Evolutionary conservation across 2,329 filamentous ascomycete species (phyloP).

Genomic region (Cladosporium sphaerospermum): DNA sequence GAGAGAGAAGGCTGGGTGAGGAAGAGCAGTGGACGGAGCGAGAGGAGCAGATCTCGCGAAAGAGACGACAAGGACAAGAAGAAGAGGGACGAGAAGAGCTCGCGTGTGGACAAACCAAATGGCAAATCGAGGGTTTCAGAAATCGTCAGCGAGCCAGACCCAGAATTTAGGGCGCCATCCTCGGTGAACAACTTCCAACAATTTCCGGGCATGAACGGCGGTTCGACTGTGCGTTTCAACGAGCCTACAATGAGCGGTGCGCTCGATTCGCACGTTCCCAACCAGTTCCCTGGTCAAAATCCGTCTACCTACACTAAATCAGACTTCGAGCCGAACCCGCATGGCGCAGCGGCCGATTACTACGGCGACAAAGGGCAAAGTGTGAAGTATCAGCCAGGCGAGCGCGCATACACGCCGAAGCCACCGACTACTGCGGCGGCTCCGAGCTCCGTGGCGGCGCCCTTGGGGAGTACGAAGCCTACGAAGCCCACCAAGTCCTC

Average conservation of each 20-base stretch:
- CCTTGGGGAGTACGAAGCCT: constrained; percentile 19
- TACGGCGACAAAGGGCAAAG: constrained; percentile 58
- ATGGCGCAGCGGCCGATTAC: constrained; percentile 55
- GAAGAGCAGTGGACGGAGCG: constrained; percentile 28
- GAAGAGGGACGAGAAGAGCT: constrained; percentile 13
- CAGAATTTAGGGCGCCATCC: constrained; percentile 22
- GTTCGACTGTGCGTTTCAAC: constrained; percentile 3
- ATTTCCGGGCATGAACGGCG: constrained; percentile 27
- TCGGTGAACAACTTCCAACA: constrained; percentile 27
- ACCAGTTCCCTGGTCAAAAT: constrained; percentile 56
- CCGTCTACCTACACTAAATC: constrained; percentile 39
- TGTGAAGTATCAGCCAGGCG: constrained; percentile 54
- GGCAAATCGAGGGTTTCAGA: constrained; percentile 14
- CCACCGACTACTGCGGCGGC: background rate
- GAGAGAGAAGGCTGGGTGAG: constrained; percentile 12
- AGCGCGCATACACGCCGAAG: constrained; percentile 44
- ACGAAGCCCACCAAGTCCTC: constrained; percentile 30
- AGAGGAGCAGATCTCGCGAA: constrained; percentile 22
- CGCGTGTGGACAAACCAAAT: constrained; percentile 15
- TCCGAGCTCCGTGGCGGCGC: constrained; percentile 14
- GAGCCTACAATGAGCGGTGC: constrained; percentile 25
- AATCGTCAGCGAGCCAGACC: constrained; percentile 10
- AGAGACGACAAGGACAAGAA: constrained; percentile 16
- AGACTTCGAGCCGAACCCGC: constrained; percentile 39
- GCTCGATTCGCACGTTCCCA: constrained; percentile 18